Evolutionary conservation across 1,284 basidiomycete species (phyloP), one percentile per base, ranked within the genome.

Genomic region (Trichosporon sp.): DNA sequence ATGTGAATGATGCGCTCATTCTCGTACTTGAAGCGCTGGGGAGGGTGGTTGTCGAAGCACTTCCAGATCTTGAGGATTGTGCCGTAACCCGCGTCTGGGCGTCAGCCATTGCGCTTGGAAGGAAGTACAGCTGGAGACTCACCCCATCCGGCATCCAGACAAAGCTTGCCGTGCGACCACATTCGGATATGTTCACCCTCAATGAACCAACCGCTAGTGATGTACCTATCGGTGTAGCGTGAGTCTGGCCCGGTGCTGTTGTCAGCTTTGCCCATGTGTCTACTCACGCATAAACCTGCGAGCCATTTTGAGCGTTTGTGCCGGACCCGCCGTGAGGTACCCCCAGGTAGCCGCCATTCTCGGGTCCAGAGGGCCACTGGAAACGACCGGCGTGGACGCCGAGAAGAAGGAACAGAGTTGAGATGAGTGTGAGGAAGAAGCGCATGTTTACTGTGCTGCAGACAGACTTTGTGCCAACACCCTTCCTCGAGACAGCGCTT

Each of bases 1-100:
- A 21, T 54, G 51, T 54, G 51, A 10, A 54, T 54, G 51, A 54
- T 54, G 19, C 51, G 51, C 19, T 54, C 19, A 8, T 54, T 54
- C 51, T 54, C 51, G 51, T 54, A 54, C 51, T 54, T 54, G 51
- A 54, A 54, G 19, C 19, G n/a, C 51, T 54, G 51, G 7, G 51
- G 51, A 11, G n/a, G 6, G 51, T 54, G 51, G 51, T 54, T 54
- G 51, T 54, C 51, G 51, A 21, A 54, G 51, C 51, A 54, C 19
- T 21, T 19, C 51, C 51, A 54, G 7, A 54, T 16, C 21, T 54
- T 54, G 19, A 54, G 51, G 19, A 11, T 19, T 4, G 51, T n/a
- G 51, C 51, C 51, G 19, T 54, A 54, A 1, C 51, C 51, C 16
- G 51, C 51, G 19, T 54, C 51, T 54, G n/a, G 8, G 16, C 8